phyloP scores from a whole-genome alignment of 805 yeast species.

The Lachancea dasiensis region DNA sequence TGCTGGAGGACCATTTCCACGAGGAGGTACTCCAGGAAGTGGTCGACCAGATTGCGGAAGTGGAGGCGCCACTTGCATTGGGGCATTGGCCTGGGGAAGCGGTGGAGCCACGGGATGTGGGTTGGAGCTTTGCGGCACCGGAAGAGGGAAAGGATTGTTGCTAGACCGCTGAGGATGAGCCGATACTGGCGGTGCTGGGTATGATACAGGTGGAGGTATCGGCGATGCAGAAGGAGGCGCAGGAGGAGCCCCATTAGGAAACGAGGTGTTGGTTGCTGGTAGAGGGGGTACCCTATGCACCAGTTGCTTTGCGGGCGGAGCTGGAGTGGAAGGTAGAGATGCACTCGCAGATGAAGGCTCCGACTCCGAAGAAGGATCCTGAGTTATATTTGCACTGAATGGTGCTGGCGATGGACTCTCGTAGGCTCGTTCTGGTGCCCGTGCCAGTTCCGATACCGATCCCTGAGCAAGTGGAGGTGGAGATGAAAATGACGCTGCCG shows the following conservation, averaged over 20 bases:
- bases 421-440: no score
- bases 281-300: conserved; percentile 23
- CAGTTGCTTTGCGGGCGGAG: conserved; percentile 2
- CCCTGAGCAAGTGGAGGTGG: no score
- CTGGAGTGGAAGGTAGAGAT: not conserved
- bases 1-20: conserved; percentile 19
- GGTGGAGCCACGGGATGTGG: conserved; percentile 9
- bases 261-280: no score
- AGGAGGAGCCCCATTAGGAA: no score
- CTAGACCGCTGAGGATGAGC: conserved; percentile 7
- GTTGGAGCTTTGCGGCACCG: conserved; percentile 11
- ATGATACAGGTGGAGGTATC: conserved; percentile 6
- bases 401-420: no score
- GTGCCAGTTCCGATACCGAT: no score
- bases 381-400: no score
- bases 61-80: conserved; percentile 9
- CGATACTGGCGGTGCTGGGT: not conserved
- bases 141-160: conserved; percentile 17
- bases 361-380: no score
- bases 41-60: conserved; percentile 8
- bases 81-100: conserved; percentile 8
- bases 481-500: no score
- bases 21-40: conserved; percentile 10
- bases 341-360: not conserved
- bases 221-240: conserved; percentile 4